phyloP scores from a whole-genome alignment of 345 rosid genomes.

The Leavenworthia alabamica region DNA sequence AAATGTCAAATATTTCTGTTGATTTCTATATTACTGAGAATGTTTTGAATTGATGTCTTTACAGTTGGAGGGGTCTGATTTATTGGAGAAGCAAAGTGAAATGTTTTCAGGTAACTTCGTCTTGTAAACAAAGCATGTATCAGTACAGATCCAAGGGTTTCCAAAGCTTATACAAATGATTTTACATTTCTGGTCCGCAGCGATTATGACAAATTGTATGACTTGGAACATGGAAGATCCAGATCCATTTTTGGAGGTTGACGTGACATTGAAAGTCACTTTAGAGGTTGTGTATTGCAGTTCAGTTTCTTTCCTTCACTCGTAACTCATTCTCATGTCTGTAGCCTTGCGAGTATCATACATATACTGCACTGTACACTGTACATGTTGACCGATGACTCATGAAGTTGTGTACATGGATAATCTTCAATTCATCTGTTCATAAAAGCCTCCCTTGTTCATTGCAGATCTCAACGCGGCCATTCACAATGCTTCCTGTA shows the following conservation, averaged over 20 bases:
- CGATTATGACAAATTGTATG: slow-evolving; percentile 64
- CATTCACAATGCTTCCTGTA: slow-evolving; percentile 60
- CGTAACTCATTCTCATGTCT: too few species aligned
- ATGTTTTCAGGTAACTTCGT: slow-evolving; percentile 52
- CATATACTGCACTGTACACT: slow-evolving; percentile 2
- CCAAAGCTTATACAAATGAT: background rate
- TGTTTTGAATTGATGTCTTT: slow-evolving; percentile 5
- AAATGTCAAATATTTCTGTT: background rate
- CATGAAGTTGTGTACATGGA: background rate
- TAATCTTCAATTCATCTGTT: background rate
- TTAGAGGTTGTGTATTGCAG: slow-evolving; percentile 49
- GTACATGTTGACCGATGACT: background rate
- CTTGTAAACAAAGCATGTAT: background rate
- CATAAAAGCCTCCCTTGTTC: background rate
- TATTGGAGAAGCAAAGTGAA: slow-evolving; percentile 62
- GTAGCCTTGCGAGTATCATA: background rate
- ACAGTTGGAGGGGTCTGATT: slow-evolving; percentile 73
- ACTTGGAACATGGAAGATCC: slow-evolving; percentile 52
- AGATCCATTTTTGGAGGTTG: slow-evolving; percentile 64
- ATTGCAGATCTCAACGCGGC: slow-evolving; percentile 59
- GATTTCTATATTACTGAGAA: background rate
- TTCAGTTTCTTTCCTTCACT: too few species aligned
- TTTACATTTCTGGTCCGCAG: slow-evolving; percentile 35
- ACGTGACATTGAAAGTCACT: slow-evolving; percentile 53
- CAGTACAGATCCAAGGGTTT: background rate